Evolutionary conservation across 2,329 filamentous ascomycete species (phyloP).

Genomic region (Cryphonectria naterciae): DNA sequence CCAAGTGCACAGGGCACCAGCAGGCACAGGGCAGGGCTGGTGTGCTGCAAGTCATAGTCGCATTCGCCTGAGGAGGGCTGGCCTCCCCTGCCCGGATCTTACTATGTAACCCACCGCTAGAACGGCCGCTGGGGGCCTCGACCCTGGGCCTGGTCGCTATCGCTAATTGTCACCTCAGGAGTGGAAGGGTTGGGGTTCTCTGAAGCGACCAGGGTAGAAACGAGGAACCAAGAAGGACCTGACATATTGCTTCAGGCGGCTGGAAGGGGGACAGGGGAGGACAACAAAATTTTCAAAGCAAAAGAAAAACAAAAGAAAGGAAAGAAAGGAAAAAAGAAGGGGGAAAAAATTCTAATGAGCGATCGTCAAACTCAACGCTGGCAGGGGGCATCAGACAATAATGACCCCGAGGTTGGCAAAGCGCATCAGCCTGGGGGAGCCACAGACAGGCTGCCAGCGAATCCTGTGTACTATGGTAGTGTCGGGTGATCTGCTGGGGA

Average conservation of each 20-base stretch:
- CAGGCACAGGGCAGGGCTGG: conserved; percentile 7
- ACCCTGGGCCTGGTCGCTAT: background rate
- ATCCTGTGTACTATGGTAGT: background rate
- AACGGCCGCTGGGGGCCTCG: conserved; percentile 6
- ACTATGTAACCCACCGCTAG: background rate
- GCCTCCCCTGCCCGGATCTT: conserved; percentile 5
- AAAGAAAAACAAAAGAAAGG: background rate
- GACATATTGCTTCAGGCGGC: too few species aligned
- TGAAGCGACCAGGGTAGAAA: background rate
- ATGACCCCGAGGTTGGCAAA: background rate
- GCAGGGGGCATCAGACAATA: background rate
- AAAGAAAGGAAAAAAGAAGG: background rate
- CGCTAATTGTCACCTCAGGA: background rate
- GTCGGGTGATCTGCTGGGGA: background rate
- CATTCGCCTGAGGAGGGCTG: conserved; percentile 16
- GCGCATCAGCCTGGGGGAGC: too few species aligned
- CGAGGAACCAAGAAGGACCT: too few species aligned
- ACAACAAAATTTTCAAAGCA: background rate
- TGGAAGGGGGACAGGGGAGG: background rate
- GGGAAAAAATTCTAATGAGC: background rate
- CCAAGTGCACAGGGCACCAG: conserved; percentile 10
- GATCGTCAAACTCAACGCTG: background rate
- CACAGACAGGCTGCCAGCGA: background rate
- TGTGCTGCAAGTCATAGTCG: conserved; percentile 23
- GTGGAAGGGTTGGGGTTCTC: background rate